These are phyloP conservation scores for Backusella tuberculispora DNA, from an alignment of 192 early-diverging fungal genomes.

Conservation along the genomic window DNA sequence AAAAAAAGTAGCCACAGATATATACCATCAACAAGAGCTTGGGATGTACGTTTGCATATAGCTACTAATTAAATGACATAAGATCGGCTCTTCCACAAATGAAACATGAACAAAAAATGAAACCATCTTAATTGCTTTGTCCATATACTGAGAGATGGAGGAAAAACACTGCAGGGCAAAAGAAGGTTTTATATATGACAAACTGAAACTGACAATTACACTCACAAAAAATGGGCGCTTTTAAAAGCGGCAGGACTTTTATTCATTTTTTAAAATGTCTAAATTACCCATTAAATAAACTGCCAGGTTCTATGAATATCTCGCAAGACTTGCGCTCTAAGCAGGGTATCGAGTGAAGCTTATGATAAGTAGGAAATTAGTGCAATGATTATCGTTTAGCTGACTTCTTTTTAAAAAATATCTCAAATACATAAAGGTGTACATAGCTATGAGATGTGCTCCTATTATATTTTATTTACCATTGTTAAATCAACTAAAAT, in stretches of 20 bases:
- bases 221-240: too few species aligned
- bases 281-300: constrained; percentile 5
- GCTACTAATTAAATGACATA: too few species aligned
- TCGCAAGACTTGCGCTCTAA: constrained; percentile 19
- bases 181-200: neutral
- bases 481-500: constrained; percentile 18
- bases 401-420: constrained; percentile 13
- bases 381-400: constrained; percentile 10
- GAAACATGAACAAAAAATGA: too few species aligned
- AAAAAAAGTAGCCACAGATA: constrained; percentile 10
- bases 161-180: too few species aligned
- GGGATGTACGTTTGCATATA: too few species aligned
- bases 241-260: too few species aligned
- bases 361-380: constrained; percentile 13
- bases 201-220: constrained; percentile 6
- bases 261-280: too few species aligned
- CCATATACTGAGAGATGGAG: too few species aligned
- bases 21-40: too few species aligned
- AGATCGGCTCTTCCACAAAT: too few species aligned
- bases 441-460: constrained; percentile 15
- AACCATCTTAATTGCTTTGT: too few species aligned
- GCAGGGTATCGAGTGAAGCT: constrained; percentile 4
- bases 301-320: constrained; percentile 4
- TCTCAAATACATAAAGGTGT: constrained; percentile 17
- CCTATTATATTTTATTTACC: constrained; percentile 18